phyloP scores from a whole-genome alignment of 225 moss, liverwort and hornwort species.

The Physcomitrium patens region DNA sequence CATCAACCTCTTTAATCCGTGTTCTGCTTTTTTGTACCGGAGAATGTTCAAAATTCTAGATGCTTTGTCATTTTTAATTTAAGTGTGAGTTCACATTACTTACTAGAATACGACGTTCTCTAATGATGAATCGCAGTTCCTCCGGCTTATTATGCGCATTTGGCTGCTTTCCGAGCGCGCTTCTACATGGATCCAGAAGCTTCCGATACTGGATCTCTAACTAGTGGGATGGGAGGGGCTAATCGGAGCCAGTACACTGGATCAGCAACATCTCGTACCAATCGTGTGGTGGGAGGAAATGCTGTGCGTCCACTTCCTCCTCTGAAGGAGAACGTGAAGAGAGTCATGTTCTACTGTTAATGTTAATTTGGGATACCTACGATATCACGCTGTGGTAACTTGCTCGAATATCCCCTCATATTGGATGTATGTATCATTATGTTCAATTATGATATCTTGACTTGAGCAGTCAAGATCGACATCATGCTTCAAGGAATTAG shows the following conservation, averaged over 20 bases:
- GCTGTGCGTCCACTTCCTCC: constrained; percentile 59
- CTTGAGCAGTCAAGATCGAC: too few relatives aligned
- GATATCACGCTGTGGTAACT: too few relatives aligned
- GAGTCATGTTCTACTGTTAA: constrained; percentile 76
- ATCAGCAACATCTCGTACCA: constrained; percentile 49
- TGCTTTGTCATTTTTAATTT: background rate
- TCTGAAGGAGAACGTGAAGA: constrained; percentile 65
- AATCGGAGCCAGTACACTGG: constrained; percentile 45
- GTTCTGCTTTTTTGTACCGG: background rate
- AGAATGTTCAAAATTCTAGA: background rate
- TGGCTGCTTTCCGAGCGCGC: constrained; percentile 68
- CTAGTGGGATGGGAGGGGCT: constrained; percentile 49
- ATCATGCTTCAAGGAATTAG: too few relatives aligned
- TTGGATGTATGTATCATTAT: too few relatives aligned
- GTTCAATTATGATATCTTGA: too few relatives aligned
- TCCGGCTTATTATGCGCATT: constrained; percentile 70
- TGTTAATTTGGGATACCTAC: background rate
- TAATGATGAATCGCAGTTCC: constrained; percentile 46
- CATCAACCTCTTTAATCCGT: background rate
- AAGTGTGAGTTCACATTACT: background rate
- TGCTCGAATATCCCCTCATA: too few relatives aligned
- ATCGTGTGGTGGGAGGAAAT: constrained; percentile 52
- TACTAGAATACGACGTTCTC: background rate
- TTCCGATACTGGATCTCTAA: constrained; percentile 67
- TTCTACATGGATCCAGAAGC: constrained; percentile 78